These are phyloP conservation scores for Fusarium floridanum DNA, from an alignment of 2,329 filamentous ascomycete species.

Conservation along the genomic window DNA sequence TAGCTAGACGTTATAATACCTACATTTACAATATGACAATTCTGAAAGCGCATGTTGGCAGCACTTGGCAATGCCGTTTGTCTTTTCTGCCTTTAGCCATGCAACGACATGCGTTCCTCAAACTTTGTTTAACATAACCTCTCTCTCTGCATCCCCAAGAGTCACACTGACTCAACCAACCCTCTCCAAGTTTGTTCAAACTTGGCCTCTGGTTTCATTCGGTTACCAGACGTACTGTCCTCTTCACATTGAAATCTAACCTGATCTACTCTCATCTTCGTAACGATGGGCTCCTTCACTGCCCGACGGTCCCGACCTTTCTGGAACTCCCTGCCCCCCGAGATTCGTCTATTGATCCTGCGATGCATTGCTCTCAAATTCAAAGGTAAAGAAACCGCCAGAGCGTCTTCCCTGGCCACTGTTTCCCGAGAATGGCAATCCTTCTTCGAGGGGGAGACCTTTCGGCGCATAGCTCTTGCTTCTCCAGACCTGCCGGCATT, in stretches of 20 bases:
- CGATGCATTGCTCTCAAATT: background rate
- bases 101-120: background rate
- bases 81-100: background rate
- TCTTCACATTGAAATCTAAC: background rate
- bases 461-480: constrained; percentile 11
- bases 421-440: constrained; percentile 29
- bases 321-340: constrained; percentile 12
- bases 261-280: background rate
- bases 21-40: background rate
- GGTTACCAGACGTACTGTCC: background rate
- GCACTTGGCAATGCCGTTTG: background rate
- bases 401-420: constrained; percentile 6
- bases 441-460: constrained; percentile 25
- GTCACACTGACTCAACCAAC: background rate
- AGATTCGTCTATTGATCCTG: constrained; percentile 22
- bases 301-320: background rate
- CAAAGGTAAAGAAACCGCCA: background rate
- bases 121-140: background rate
- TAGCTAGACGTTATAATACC: background rate
- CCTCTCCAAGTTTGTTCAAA: background rate
- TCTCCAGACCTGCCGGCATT: constrained; percentile 10
- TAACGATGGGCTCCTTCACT: constrained; percentile 4
- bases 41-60: background rate
- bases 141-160: background rate
- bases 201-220: background rate